Conservation (phyloP, 108 stramenopile genomes). For the Nannochloropsis oceanica region DNA sequence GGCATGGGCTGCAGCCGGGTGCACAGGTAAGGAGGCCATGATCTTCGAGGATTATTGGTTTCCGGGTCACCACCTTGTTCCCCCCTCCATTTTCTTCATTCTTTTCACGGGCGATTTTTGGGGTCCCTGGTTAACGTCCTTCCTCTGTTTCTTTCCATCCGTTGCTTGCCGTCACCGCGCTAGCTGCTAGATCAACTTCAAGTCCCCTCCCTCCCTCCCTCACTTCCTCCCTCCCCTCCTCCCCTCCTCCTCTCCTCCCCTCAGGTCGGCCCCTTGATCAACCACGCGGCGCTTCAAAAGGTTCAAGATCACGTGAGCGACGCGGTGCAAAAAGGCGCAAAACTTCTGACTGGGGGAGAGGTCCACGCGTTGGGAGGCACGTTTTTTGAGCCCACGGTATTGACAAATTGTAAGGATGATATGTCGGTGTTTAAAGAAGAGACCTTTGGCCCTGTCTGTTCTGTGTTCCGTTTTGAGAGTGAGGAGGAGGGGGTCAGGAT, state of each 20-base stretch:
- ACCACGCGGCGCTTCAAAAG: not conserved
- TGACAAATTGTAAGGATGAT: conserved; percentile 12
- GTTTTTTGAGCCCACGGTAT: conserved; percentile 18
- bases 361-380: not conserved
- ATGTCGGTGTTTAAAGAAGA: conserved; percentile 26
- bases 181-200: not conserved
- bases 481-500: conserved; percentile 29
- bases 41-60: not conserved
- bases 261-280: conserved; percentile 26
- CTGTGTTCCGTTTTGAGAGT: conserved; percentile 5
- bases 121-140: no score
- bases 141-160: no score
- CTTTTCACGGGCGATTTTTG: no score
- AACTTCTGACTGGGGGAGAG: conserved; percentile 1
- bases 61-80: no score
- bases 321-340: conserved; percentile 17
- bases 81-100: no score
- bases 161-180: no score
- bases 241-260: not conserved
- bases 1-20: conserved; percentile 27
- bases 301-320: conserved; percentile 10
- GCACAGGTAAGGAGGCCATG: not conserved
- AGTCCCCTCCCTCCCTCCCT: not conserved
- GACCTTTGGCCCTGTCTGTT: conserved; percentile 33
- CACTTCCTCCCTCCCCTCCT: not conserved